Conservation (phyloP, 805 yeast genomes). For the Nakazawaea ishiwadae region DNA sequence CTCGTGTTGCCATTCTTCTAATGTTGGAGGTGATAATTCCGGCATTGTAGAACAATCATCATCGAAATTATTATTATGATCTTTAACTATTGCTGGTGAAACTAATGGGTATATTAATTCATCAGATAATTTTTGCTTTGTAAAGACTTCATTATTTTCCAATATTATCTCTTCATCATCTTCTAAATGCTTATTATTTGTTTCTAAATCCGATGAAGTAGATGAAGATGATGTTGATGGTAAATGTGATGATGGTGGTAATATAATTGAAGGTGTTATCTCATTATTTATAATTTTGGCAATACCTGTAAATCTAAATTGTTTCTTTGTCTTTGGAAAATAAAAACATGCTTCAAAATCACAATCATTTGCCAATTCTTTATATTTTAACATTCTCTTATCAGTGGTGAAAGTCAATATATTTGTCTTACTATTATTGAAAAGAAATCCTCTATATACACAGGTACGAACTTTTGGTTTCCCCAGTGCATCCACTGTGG, state of each 20-base stretch:
- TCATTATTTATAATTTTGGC: constrained; percentile 42
- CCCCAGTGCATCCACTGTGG: constrained; percentile 54
- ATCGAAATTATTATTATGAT: not conserved
- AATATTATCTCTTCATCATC: constrained; percentile 7
- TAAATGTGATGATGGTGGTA: no score
- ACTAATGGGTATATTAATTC: constrained; percentile 19
- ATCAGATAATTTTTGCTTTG: constrained; percentile 15
- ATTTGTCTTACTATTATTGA: constrained; percentile 62
- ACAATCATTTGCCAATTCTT: constrained; percentile 46
- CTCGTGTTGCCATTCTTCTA: constrained; percentile 67
- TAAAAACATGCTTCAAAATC: constrained; percentile 75
- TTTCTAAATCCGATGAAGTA: not conserved
- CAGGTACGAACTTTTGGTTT: constrained; percentile 66
- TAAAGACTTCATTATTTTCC: constrained; percentile 2
- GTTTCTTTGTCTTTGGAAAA: constrained; percentile 56
- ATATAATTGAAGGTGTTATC: constrained; percentile 16
- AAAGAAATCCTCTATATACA: constrained; percentile 70
- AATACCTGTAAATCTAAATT: constrained; percentile 67
- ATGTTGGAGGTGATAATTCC: constrained; percentile 38
- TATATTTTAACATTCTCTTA: constrained; percentile 58
- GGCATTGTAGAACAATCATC: not conserved
- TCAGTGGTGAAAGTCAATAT: constrained; percentile 70
- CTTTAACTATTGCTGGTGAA: constrained; percentile 16
- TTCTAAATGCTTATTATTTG: constrained; percentile 15
- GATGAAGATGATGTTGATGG: not conserved